These are phyloP conservation scores for Tetrapisispora phaffii DNA, from an alignment of 805 yeast genomes.

Conservation along the genomic window DNA sequence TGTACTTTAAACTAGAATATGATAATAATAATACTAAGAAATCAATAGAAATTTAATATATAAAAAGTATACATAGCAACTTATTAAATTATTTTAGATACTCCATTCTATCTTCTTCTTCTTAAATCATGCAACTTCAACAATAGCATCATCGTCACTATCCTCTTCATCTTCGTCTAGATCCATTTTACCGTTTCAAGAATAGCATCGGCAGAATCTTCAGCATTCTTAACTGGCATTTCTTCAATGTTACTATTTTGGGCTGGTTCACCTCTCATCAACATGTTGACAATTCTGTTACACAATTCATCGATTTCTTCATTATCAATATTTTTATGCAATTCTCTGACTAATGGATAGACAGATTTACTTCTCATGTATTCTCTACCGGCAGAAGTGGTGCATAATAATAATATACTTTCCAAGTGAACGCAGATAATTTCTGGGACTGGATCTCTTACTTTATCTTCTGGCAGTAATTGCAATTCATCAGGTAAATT, in stretches of 20 bases:
- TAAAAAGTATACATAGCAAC: too few relatives aligned
- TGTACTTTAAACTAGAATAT: too few relatives aligned
- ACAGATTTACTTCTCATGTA: constrained; percentile 70
- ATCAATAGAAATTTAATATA: too few relatives aligned
- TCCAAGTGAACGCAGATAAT: constrained; percentile 69
- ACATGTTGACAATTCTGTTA: constrained; percentile 78
- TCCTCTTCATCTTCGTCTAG: constrained; percentile 12
- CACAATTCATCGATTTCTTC: constrained; percentile 51
- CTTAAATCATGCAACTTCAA: constrained; percentile 30
- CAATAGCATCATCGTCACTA: constrained; percentile 27
- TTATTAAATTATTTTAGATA: too few relatives aligned
- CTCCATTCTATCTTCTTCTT: too few relatives aligned
- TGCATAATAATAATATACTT: constrained; percentile 65
- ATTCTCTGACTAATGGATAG: constrained; percentile 77
- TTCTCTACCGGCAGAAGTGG: constrained; percentile 66
- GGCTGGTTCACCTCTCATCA: constrained; percentile 79
- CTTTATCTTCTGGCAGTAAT: constrained; percentile 61
- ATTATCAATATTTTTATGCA: constrained; percentile 48
- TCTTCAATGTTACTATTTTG: constrained; percentile 39
- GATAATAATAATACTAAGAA: too few relatives aligned
- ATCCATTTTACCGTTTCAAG: constrained; percentile 14
- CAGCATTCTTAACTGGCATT: constrained; percentile 36
- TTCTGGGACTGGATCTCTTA: constrained; percentile 60
- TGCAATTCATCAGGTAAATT: constrained; percentile 84
- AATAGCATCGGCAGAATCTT: constrained; percentile 33